Conservation (phyloP, 1,139 yeast species). For the Yamadazyma diddensiae region DNA sequence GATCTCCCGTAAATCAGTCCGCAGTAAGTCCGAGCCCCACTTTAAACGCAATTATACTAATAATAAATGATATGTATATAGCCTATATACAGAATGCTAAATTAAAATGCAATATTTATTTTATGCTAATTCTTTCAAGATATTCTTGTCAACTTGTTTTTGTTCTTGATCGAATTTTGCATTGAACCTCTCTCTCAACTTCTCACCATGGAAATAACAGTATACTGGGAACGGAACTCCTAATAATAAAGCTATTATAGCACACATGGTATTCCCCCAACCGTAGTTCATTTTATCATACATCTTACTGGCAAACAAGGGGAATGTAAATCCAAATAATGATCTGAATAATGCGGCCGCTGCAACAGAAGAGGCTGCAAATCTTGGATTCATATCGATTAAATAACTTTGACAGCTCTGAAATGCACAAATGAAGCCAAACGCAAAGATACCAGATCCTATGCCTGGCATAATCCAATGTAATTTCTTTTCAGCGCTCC, state of each 20-base stretch:
- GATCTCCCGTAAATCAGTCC: not conserved
- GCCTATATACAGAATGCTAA: no score
- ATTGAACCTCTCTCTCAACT: constrained; percentile 36
- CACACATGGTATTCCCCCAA: constrained; percentile 48
- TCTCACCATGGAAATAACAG: constrained; percentile 40
- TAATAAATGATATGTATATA: no score
- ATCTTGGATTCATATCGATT: constrained; percentile 44
- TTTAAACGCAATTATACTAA: no score
- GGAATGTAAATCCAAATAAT: constrained; percentile 42
- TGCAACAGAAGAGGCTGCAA: constrained; percentile 45
- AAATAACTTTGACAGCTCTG: constrained; percentile 43
- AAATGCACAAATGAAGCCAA: constrained; percentile 44
- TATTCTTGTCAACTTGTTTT: constrained; percentile 29
- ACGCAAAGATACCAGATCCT: constrained; percentile 43
- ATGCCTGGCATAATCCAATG: constrained; percentile 49
- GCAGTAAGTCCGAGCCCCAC: not conserved
- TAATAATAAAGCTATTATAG: constrained; percentile 33
- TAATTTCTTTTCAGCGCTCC: constrained; percentile 40
- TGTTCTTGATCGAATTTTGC: constrained; percentile 32
- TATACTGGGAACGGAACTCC: constrained; percentile 47
- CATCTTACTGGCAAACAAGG: constrained; percentile 41
- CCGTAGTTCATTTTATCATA: constrained; percentile 40
- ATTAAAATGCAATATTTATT: no score
- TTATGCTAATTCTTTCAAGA: constrained; percentile 27
- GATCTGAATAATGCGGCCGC: constrained; percentile 48